Evolutionary conservation across 2,329 filamentous ascomycete genomes (phyloP).

Genomic region (Teratosphaeriaceae sp.): DNA sequence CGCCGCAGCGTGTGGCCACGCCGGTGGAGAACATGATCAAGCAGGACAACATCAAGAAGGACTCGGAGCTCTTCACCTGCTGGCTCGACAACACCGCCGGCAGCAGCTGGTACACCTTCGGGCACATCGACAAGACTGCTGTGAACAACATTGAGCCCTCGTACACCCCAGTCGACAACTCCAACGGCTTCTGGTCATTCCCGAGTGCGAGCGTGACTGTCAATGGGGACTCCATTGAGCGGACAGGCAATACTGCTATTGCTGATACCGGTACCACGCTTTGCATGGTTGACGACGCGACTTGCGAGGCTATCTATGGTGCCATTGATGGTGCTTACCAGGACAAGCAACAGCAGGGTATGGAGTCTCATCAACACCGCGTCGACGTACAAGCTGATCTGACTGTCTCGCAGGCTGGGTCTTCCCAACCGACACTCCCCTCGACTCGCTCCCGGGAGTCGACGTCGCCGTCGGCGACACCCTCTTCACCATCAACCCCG

Average conservation of each 20-base stretch:
- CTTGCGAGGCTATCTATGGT: constrained; percentile 57
- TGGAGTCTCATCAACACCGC: no score
- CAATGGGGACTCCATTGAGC: constrained; percentile 47
- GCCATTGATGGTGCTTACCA: constrained; percentile 51
- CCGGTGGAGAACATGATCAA: constrained; percentile 64
- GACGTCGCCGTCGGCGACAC: constrained; percentile 57
- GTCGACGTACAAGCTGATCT: no score
- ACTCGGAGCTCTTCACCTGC: constrained; percentile 55
- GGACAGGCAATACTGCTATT: constrained; percentile 57
- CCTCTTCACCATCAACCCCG: constrained; percentile 55
- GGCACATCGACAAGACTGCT: constrained; percentile 60
- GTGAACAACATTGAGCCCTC: constrained; percentile 36
- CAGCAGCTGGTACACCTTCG: constrained; percentile 62
- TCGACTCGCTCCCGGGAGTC: constrained; percentile 54
- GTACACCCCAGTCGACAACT: constrained; percentile 58
- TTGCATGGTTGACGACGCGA: constrained; percentile 55
- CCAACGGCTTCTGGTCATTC: constrained; percentile 63
- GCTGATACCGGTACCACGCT: constrained; percentile 67
- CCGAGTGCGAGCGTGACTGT: constrained; percentile 51
- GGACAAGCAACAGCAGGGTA: constrained; percentile 51
- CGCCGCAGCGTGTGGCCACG: constrained; percentile 49
- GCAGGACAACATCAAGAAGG: constrained; percentile 48
- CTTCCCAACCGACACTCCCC: constrained; percentile 50
- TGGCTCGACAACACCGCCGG: constrained; percentile 49
- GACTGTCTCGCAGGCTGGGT: no score